Conservation (phyloP, 2,329 filamentous ascomycete species). For the Fusarium mangiferae region DNA sequence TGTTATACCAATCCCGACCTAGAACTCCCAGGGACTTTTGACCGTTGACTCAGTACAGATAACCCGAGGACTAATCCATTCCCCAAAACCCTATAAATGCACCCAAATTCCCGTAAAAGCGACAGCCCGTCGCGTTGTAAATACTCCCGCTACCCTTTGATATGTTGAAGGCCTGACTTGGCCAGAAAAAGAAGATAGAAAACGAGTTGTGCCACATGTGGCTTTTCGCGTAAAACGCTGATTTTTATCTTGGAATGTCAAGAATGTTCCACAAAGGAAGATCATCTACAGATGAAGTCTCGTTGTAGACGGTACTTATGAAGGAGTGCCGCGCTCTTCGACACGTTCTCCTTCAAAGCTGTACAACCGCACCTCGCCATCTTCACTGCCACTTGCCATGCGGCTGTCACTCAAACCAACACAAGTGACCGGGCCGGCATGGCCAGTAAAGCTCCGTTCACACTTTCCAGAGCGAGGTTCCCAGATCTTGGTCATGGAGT, state of each 20-base stretch:
- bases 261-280: background rate
- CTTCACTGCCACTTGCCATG: slow-evolving; percentile 92
- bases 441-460: slow-evolving; percentile 91
- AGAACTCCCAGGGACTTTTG: slow-evolving; percentile 28
- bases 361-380: slow-evolving; percentile 89
- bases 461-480: slow-evolving; percentile 91
- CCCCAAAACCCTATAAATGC: slow-evolving; percentile 18
- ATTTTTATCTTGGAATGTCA: slow-evolving; percentile 13
- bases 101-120: background rate
- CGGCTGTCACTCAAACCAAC: slow-evolving; percentile 89
- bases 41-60: slow-evolving; percentile 2
- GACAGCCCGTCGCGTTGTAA: background rate
- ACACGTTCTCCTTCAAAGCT: slow-evolving; percentile 71
- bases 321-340: slow-evolving; percentile 63
- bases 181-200: slow-evolving; percentile 1
- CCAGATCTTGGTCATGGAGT: slow-evolving; percentile 94
- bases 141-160: slow-evolving; percentile 28
- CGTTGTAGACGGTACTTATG: slow-evolving; percentile 45
- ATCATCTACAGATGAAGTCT: background rate
- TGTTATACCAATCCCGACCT: slow-evolving; percentile 9
- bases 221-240: background rate
- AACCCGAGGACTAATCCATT: slow-evolving; percentile 1
- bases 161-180: slow-evolving; percentile 2
- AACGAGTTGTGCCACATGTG: background rate
- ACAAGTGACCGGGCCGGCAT: slow-evolving; percentile 91